Evolutionary conservation across 805 yeast genomes (phyloP), one percentile per base, ranked within the genome.

Genomic region (Schwanniomyces occidentalis): DNA sequence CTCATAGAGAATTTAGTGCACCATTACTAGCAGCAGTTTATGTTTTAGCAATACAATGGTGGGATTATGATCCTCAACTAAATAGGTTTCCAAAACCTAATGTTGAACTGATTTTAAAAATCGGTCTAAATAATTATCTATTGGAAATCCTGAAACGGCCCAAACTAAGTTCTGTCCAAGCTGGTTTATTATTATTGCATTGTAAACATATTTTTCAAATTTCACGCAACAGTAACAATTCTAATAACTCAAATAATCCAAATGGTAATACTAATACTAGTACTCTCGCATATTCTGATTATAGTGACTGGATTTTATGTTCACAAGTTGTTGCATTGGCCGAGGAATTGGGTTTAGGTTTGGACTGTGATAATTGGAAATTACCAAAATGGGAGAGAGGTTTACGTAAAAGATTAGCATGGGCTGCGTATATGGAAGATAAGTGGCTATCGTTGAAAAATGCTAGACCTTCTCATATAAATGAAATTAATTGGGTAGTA

Each of bases 341-440:
- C 0, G 96, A 91, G 58, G 95, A 91, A 47, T 65, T 91, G 12
- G 97, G 98, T 0, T 65, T 91, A 8, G 95, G 96, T 0, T 69
- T 87, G n/a, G 91, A 90, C 52, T 90, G 97, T 51, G 80, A 83
- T 38, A 76, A 75, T 44, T 91, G 99, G 99, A 81, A 85, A 50
- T 63, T 91, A 22, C 98, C 98, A 0, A 82, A 83, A 48, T 93
- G 98, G 98, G 99, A 91, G 54, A 71, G 95, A 32, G 95, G 95
- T 5, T 63, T 91, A 31, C 71, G 99, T 34, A 76, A 87, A 48
- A 70, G 98, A 39, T 62, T 91, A 31, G 95, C 97, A 1, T 91
- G 99, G 98, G 97, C 97, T 0, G 93, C 89, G 1, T 91, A 79
- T 70, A 69, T 85, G 33, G 95, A 89, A 57, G 96, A 89, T 52